phyloP scores from a whole-genome alignment of 257 asterid genomes.

The Penstemon barbatus region DNA sequence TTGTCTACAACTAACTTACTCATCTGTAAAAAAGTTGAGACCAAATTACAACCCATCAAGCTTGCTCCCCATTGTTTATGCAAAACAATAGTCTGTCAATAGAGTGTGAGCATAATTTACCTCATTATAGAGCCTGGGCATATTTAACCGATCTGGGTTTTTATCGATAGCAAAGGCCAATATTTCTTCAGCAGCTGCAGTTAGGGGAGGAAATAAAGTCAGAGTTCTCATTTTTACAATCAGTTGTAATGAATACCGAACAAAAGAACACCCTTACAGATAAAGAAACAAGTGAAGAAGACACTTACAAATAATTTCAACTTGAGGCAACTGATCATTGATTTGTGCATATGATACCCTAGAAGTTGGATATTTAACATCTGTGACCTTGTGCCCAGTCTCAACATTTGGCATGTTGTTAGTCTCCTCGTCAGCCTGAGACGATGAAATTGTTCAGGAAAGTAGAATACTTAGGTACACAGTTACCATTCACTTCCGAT shows the following conservation, averaged over 20 bases:
- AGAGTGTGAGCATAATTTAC: constrained; percentile 23
- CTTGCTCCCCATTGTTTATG: background rate
- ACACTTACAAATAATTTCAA: constrained; percentile 70
- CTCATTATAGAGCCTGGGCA: constrained; percentile 53
- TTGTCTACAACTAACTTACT: constrained; percentile 49
- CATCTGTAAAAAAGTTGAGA: constrained; percentile 46
- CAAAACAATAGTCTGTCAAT: background rate
- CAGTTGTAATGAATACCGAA: background rate
- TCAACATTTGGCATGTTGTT: constrained; percentile 44
- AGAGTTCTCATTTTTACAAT: background rate
- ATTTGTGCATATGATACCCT: constrained; percentile 45
- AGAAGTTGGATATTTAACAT: constrained; percentile 35
- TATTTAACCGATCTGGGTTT: constrained; percentile 42
- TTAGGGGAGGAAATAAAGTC: background rate
- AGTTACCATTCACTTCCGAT: background rate
- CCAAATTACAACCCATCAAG: constrained; percentile 7
- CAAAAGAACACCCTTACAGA: background rate
- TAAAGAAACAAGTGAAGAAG: constrained; percentile 14
- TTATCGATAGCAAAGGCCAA: constrained; percentile 44
- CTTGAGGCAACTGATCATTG: constrained; percentile 53
- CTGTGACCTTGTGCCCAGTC: constrained; percentile 49
- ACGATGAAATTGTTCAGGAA: constrained; percentile 29
- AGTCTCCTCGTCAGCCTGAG: constrained; percentile 61
- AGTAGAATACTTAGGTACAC: constrained; percentile 13
- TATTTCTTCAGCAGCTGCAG: constrained; percentile 50